Conservation (phyloP, 2,329 filamentous ascomycete genomes). For the Alternaria rosae region DNA sequence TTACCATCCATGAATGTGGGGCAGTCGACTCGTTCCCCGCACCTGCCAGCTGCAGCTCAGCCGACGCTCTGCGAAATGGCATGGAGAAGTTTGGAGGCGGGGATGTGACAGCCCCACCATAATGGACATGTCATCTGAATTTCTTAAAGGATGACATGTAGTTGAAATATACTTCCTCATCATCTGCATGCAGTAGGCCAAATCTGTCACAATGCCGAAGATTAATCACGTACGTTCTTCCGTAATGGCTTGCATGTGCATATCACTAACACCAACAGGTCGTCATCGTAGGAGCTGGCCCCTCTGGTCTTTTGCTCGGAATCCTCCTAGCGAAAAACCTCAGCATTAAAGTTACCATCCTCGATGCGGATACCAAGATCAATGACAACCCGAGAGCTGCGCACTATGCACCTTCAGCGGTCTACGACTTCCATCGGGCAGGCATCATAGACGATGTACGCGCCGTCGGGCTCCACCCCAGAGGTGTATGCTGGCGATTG, state of each 20-base stretch:
- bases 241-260: neutral
- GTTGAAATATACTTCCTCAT: slow-evolving; percentile 8
- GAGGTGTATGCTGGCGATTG: slow-evolving; percentile 56
- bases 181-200: slow-evolving; percentile 5
- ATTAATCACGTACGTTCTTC: slow-evolving; percentile 38
- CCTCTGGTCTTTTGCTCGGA: slow-evolving; percentile 44
- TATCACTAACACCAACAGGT: slow-evolving; percentile 28
- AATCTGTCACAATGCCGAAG: slow-evolving; percentile 34
- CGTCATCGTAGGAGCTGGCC: slow-evolving; percentile 43
- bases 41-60: slow-evolving; percentile 16
- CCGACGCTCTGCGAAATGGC: slow-evolving; percentile 2
- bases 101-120: slow-evolving; percentile 27
- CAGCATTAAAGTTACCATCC: slow-evolving; percentile 60
- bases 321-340: slow-evolving; percentile 61
- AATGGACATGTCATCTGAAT: neutral
- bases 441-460: slow-evolving; percentile 64
- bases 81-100: slow-evolving; percentile 20
- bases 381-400: slow-evolving; percentile 69
- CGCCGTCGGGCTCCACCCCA: slow-evolving; percentile 52
- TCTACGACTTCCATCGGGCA: slow-evolving; percentile 65
- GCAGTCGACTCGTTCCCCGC: slow-evolving; percentile 25
- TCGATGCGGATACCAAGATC: slow-evolving; percentile 63
- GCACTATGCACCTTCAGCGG: slow-evolving; percentile 66
- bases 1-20: slow-evolving; percentile 19
- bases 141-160: slow-evolving; percentile 10